Evolutionary conservation across 2,329 filamentous ascomycete genomes (phyloP).

Genomic region (Alternaria gaisen): DNA sequence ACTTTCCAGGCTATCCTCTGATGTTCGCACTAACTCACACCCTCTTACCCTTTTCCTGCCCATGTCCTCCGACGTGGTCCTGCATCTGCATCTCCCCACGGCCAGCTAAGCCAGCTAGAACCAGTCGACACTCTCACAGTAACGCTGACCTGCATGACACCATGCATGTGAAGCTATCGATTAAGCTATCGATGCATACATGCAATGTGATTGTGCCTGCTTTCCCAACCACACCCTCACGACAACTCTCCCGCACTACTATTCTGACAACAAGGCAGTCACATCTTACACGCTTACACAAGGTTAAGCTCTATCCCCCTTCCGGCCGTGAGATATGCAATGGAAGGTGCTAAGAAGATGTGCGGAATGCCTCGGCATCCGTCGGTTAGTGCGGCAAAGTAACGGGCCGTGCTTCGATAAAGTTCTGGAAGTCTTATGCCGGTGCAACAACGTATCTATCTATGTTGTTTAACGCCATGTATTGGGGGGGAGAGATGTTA

Average conservation of each 20-base stretch:
- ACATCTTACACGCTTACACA: neutral
- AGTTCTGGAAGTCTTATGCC: slow-evolving; percentile 1
- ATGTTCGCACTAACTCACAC: neutral
- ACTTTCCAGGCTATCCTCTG: slow-evolving; percentile 10
- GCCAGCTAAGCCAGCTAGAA: slow-evolving; percentile 4
- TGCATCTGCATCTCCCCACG: neutral
- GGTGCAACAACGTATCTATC: neutral
- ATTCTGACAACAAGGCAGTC: neutral
- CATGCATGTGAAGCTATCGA: slow-evolving; percentile 14
- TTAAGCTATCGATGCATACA: slow-evolving; percentile 18
- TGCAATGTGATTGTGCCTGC: slow-evolving; percentile 20
- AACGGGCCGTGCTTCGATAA: slow-evolving; percentile 6
- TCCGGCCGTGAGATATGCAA: slow-evolving; percentile 34
- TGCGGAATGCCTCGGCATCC: slow-evolving; percentile 33
- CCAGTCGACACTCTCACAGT: neutral
- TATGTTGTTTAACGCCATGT: neutral
- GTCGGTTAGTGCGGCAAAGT: slow-evolving; percentile 17
- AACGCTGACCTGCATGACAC: slow-evolving; percentile 2
- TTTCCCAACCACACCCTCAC: slow-evolving; percentile 6
- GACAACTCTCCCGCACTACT: slow-evolving; percentile 1
- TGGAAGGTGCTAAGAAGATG: slow-evolving; percentile 29
- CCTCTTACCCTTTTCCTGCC: slow-evolving; percentile 1
- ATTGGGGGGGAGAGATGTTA: neutral
- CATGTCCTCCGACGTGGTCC: slow-evolving; percentile 14
- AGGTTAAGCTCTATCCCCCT: neutral